Conservation (phyloP, 192 early-diverging fungal genomes). For the Obelidium mucronatum region DNA sequence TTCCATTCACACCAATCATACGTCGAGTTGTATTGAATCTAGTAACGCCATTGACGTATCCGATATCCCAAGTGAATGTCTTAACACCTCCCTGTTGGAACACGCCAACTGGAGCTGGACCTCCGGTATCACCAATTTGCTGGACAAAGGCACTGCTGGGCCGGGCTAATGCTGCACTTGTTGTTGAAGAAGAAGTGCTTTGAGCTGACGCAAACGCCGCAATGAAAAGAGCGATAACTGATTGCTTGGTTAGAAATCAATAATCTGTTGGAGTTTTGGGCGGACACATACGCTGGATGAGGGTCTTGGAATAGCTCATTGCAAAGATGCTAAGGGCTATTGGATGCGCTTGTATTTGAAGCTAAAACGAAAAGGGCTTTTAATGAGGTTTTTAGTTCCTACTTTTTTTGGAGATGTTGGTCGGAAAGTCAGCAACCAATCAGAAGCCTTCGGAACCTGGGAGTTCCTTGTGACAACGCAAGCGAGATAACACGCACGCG, state of each 20-base stretch:
- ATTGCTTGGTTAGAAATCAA: too few relatives aligned
- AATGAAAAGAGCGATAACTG: background rate
- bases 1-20: constrained; percentile 53
- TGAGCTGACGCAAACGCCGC: constrained; percentile 1
- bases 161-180: background rate
- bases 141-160: background rate
- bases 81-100: constrained; percentile 41
- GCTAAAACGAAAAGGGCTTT: too few relatives aligned
- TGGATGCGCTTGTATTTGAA: too few relatives aligned
- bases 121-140: constrained; percentile 15
- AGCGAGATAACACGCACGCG: too few relatives aligned
- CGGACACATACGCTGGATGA: too few relatives aligned
- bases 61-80: constrained; percentile 46
- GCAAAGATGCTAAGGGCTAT: too few relatives aligned
- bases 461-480: too few relatives aligned
- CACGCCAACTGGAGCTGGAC: background rate
- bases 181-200: background rate
- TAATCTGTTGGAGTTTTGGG: too few relatives aligned
- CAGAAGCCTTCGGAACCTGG: background rate
- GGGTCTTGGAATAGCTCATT: too few relatives aligned
- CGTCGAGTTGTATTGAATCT: constrained; percentile 62
- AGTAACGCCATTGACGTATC: constrained; percentile 49
- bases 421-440: background rate
- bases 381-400: too few relatives aligned
- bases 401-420: background rate